A percentile compares a stretch with the other conserved stretches of the same genome.
Conservation (phyloP, 495 filamentous ascomycete genomes). For the Aspergillus ostianus region DNA sequence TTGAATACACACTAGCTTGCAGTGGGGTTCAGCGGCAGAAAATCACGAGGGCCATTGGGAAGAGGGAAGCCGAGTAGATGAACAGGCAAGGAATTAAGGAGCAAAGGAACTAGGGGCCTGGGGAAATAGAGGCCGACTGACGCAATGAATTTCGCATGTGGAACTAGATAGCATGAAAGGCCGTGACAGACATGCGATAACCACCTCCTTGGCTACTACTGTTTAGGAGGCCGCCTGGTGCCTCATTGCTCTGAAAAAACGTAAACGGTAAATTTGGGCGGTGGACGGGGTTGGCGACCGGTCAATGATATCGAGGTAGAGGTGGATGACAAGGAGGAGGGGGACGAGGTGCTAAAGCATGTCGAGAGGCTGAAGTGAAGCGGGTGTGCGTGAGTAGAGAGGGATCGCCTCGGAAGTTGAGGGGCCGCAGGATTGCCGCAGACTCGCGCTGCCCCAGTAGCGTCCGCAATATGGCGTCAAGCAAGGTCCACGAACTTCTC, state of each 20-base stretch:
- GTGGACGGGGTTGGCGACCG: neutral
- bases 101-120: conserved; percentile 8
- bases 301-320: neutral
- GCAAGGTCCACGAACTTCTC: conserved; percentile 1
- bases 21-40: neutral
- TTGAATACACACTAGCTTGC: conserved; percentile 2
- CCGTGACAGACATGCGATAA: neutral
- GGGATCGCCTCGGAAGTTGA: conserved; percentile 13
- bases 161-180: neutral
- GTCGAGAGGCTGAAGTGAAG: neutral
- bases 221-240: conserved; percentile 1
- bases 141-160: conserved; percentile 16
- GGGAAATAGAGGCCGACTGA: conserved; percentile 16
- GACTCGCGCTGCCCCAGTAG: neutral
- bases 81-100: conserved; percentile 1
- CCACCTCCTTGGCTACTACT: conserved; percentile 8
- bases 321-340: neutral
- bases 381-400: neutral
- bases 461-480: no score
- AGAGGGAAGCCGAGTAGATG: neutral
- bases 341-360: neutral
- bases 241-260: conserved; percentile 6
- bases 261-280: neutral
- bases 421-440: conserved; percentile 12
- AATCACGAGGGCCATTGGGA: neutral